Conservation (phyloP, 1,284 basidiomycete species). For the Caloboletus inedulis region DNA sequence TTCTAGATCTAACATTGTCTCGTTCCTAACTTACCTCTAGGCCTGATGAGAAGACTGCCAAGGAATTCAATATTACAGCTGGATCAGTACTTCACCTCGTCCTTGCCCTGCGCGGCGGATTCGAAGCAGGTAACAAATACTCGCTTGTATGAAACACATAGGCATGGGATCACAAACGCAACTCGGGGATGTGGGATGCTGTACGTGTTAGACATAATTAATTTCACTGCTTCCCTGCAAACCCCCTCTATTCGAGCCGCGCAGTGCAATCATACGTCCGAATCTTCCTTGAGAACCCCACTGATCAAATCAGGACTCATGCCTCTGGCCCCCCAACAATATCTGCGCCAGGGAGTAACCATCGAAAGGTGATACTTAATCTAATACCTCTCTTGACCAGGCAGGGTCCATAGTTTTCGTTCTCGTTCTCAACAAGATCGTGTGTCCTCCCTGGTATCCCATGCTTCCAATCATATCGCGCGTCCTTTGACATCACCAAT, state of each 20-base stretch:
- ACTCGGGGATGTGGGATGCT: constrained; percentile 14
- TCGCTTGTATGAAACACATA: constrained; percentile 16
- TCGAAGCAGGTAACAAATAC: constrained; percentile 10
- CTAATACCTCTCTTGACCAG: constrained; percentile 55
- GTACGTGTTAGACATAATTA: constrained; percentile 26
- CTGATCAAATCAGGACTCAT: constrained; percentile 14
- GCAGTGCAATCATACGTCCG: not conserved
- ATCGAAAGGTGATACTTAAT: constrained; percentile 76
- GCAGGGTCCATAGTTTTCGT: constrained; percentile 25
- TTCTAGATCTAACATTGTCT: not conserved
- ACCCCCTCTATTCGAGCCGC: constrained; percentile 1
- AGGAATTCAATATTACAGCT: constrained; percentile 77
- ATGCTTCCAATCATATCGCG: constrained; percentile 69
- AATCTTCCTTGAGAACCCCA: not conserved
- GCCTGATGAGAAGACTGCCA: constrained; percentile 85
- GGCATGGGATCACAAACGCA: constrained; percentile 29
- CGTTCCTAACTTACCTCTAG: constrained; percentile 34
- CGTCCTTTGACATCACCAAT: constrained; percentile 68
- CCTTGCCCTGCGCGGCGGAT: constrained; percentile 85
- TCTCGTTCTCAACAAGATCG: constrained; percentile 43
- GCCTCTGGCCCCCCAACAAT: constrained; percentile 53
- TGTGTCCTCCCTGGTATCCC: constrained; percentile 55
- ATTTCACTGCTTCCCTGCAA: constrained; percentile 23
- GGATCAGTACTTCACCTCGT: constrained; percentile 91
- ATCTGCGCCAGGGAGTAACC: constrained; percentile 75